Conservation (phyloP, 441 rosid species). For the Croton laevigatus region DNA sequence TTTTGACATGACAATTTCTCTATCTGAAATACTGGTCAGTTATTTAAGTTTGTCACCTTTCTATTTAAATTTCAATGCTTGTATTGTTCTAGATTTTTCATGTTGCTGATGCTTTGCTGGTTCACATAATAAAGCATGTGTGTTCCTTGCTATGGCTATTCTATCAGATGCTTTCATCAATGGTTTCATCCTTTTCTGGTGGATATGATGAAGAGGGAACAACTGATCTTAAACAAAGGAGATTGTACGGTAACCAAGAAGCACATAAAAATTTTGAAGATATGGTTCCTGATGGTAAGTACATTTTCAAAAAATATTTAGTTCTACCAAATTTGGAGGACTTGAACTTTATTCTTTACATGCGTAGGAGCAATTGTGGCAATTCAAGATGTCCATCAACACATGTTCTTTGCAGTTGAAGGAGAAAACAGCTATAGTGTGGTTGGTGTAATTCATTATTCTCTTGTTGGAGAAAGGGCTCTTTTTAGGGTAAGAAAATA, state of each 20-base stretch:
- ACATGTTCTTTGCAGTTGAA: slow-evolving; percentile 75
- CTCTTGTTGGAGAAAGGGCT: slow-evolving; percentile 81
- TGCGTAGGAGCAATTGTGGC: slow-evolving; percentile 79
- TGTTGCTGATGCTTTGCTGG: slow-evolving; percentile 13
- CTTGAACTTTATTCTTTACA: slow-evolving; percentile 23
- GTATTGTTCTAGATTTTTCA: not conserved
- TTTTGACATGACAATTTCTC: slow-evolving; percentile 61
- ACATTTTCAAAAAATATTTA: slow-evolving; percentile 16
- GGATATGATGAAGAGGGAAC: slow-evolving; percentile 37
- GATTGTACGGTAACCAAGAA: slow-evolving; percentile 37
- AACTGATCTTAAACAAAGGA: slow-evolving; percentile 35
- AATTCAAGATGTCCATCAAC: slow-evolving; percentile 87
- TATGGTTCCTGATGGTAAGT: slow-evolving; percentile 76
- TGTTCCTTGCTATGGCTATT: slow-evolving; percentile 22
- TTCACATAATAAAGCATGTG: slow-evolving; percentile 4
- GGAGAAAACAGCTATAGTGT: slow-evolving; percentile 53
- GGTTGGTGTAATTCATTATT: slow-evolving; percentile 77
- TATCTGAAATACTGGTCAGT: slow-evolving; percentile 73
- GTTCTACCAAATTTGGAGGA: slow-evolving; percentile 24
- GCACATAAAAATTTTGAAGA: slow-evolving; percentile 44
- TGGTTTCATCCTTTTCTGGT: slow-evolving; percentile 55
- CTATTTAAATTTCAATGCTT: slow-evolving; percentile 11
- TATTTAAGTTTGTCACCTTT: slow-evolving; percentile 22
- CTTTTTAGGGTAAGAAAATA: slow-evolving; percentile 70
- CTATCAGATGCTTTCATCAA: slow-evolving; percentile 67